Percentiles rank a stretch among this genome's conserved stretches.
phyloP scores from a whole-genome alignment of 2,329 filamentous ascomycete species.

The Trichoderma pleuroti region DNA sequence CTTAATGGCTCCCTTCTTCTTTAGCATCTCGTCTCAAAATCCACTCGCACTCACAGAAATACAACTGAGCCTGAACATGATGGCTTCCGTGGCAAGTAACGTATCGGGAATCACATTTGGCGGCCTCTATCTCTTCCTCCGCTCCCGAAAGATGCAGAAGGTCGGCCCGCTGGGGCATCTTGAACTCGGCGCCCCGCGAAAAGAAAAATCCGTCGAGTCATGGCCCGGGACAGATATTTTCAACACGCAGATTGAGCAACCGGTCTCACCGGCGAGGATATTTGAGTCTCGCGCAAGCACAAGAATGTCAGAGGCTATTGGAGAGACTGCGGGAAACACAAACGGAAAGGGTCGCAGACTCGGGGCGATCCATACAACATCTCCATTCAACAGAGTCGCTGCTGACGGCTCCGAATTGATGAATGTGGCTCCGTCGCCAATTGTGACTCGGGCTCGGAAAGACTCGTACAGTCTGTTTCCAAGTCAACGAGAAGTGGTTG shows the following conservation, averaged over 20 bases:
- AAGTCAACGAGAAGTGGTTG: conserved; percentile 4
- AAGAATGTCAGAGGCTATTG: not conserved
- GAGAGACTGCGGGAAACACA: not conserved
- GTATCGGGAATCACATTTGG: conserved; percentile 63
- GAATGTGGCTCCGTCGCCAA: not conserved
- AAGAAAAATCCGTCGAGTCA: conserved; percentile 14
- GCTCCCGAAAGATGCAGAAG: conserved; percentile 57
- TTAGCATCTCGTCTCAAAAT: conserved; percentile 48
- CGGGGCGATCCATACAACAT: not conserved
- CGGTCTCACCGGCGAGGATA: conserved; percentile 20
- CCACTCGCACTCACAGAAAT: conserved; percentile 34
- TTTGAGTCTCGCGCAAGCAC: conserved; percentile 8
- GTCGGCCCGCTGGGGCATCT: conserved; percentile 43
- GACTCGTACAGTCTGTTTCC: conserved; percentile 25
- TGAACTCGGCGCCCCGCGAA: conserved; percentile 45
- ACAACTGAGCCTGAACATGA: conserved; percentile 51
- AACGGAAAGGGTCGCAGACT: not conserved
- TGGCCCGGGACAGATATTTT: conserved; percentile 18
- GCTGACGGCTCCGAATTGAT: not conserved
- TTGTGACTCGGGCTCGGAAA: conserved; percentile 15
- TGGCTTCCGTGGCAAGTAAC: conserved; percentile 63
- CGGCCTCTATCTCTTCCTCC: conserved; percentile 63
- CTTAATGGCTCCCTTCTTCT: conserved; percentile 62
- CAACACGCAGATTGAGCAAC: conserved; percentile 24
- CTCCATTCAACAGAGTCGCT: not conserved